Base-by-base conservation (phyloP, 768 basidiomycete genomes). In the Lactarius deliciosus region DNA sequence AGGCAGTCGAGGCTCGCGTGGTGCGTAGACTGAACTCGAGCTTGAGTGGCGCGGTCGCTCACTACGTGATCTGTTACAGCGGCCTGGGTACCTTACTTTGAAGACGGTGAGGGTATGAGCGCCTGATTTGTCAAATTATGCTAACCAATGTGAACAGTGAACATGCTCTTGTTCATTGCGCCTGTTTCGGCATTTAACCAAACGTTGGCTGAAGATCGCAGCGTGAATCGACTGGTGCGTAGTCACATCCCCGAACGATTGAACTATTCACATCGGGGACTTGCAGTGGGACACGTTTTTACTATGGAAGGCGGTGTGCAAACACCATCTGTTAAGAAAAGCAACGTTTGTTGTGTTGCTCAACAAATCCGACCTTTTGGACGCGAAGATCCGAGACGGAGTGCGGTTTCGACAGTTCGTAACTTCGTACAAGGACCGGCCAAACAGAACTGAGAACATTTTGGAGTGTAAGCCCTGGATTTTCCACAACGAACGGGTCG, bases 61-160 rank as follows among this genome's bases (percentile, higher is more conserved):
- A 61, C 40, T 32, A n/a, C 15, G 28, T 66, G 22, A 40, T 53
- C 34, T 38, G 10, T 41, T 32, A 32, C 61, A 86, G 86, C 83
- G 63, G 82, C 82, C 5, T 89, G 88, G 88, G 84, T 84, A 1
- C 86, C 87, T 32, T 90, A 84, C 73, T 88, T 90, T 65, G 86
- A 89, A 63, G 83, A 88, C 72, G 84, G 86, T 86, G 60, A 57
- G 78, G 69, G 32, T 5, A 18, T 5, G 22, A 28, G 34, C n/a
- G 25, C 20, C 32, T 18, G 50, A 20, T 38, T 16, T n/a, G 34
- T 58, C 55, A 5, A 45, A 32, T 41, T 47, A 16, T 8, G 22
- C 54, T 60, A 64, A 56, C 8, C 25, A 9, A 20, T 5, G 16
- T 20, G 8, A 43, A 25, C 62, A 85, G 86, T 87, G 54, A 84